phyloP scores from a whole-genome alignment of 352 stramenopile genomes.

The Paralagenidium karlingii region DNA sequence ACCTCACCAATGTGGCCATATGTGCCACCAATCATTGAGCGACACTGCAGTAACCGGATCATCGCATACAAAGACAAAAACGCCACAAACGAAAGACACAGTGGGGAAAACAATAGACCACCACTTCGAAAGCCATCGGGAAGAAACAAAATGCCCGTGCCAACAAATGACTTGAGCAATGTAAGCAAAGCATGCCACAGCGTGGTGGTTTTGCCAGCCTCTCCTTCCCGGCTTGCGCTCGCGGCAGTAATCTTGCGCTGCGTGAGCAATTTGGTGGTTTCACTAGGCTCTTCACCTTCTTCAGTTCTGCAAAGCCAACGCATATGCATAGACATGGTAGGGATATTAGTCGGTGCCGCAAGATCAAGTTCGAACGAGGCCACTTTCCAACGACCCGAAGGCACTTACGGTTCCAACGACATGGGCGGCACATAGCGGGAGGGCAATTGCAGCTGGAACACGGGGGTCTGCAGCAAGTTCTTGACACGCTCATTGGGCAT shows the following conservation, averaged over 20 bases:
- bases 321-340: too few relatives aligned
- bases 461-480: constrained; percentile 57
- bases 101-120: constrained; percentile 56
- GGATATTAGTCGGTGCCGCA: too few relatives aligned
- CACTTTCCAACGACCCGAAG: too few relatives aligned
- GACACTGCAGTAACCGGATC: constrained; percentile 61
- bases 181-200: constrained; percentile 68
- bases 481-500: constrained; percentile 41
- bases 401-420: too few relatives aligned
- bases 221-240: too few relatives aligned
- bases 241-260: too few relatives aligned
- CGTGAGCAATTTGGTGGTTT: too few relatives aligned
- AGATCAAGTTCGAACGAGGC: too few relatives aligned
- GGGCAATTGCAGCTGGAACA: constrained; percentile 17
- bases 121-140: constrained; percentile 62
- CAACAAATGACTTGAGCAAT: constrained; percentile 72
- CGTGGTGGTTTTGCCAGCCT: constrained; percentile 49
- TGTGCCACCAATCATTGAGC: constrained; percentile 48
- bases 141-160: constrained; percentile 67
- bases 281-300: too few relatives aligned
- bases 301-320: too few relatives aligned
- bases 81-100: constrained; percentile 48
- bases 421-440: too few relatives aligned
- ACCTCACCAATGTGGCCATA: constrained; percentile 62
- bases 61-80: constrained; percentile 63